Evolutionary conservation across 2,329 filamentous ascomycete genomes (phyloP).

Genomic region (Penicillium sp.): DNA sequence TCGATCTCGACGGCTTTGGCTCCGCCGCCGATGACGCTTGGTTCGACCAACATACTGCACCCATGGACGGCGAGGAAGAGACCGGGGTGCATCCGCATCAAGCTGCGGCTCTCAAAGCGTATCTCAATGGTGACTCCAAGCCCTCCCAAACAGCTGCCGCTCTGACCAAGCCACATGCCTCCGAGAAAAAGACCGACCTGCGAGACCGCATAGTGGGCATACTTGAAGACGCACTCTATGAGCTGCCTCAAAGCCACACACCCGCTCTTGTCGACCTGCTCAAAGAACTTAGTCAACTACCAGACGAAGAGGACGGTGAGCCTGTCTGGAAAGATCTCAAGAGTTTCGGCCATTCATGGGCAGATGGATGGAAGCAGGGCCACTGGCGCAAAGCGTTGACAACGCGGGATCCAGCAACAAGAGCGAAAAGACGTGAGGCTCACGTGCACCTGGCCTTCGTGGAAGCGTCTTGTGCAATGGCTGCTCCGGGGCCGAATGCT

Average conservation of each 20-base stretch:
- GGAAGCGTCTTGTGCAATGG: constrained; percentile 3
- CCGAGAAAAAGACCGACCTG: not conserved
- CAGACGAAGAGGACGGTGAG: not conserved
- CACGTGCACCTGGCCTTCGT: constrained; percentile 2
- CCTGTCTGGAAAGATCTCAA: not conserved
- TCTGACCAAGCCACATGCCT: not conserved
- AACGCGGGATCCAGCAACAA: not conserved
- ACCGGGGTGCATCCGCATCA: constrained; percentile 1
- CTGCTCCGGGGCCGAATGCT: not conserved
- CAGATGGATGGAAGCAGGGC: constrained; percentile 3
- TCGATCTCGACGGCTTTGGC: not conserved
- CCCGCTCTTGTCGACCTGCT: not conserved
- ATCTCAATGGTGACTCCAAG: not conserved
- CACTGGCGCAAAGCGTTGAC: not conserved
- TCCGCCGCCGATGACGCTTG: constrained; percentile 1
- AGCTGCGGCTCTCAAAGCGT: constrained; percentile 3
- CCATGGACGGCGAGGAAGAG: constrained; percentile 5
- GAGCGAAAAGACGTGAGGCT: not conserved
- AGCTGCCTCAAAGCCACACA: not conserved
- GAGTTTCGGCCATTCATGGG: not conserved
- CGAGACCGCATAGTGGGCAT: not conserved
- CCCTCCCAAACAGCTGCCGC: not conserved
- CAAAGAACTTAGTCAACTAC: not conserved
- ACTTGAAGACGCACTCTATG: constrained; percentile 2
- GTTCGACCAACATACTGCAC: constrained; percentile 4